A percentile compares a stretch with the other conserved stretches of the same genome.
Conservation (phyloP, 768 basidiomycete genomes). For the Podaxis sp. region DNA sequence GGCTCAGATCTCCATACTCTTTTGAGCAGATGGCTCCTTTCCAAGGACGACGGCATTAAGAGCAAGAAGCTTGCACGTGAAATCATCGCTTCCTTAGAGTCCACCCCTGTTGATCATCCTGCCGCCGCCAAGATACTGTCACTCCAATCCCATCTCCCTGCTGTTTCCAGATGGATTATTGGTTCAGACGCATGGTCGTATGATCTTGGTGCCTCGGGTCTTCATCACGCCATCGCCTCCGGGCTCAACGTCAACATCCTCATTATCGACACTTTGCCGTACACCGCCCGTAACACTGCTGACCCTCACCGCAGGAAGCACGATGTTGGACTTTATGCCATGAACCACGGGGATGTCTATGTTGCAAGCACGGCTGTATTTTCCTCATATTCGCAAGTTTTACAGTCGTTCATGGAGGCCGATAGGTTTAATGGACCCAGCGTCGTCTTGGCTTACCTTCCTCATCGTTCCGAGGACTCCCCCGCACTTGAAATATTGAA, state of each 20-base stretch:
- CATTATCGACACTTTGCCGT: constrained; percentile 90
- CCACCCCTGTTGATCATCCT: constrained; percentile 34
- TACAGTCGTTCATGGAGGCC: constrained; percentile 89
- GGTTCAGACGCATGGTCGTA: constrained; percentile 98
- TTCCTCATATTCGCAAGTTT: constrained; percentile 91
- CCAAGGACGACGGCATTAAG: constrained; percentile 67
- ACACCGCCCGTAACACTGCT: constrained; percentile 67
- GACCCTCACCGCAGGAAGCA: constrained; percentile 85
- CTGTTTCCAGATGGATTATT: constrained; percentile 90
- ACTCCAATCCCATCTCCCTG: constrained; percentile 59
- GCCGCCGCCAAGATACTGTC: constrained; percentile 56
- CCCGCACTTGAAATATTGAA: constrained; percentile 90
- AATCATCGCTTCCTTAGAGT: constrained; percentile 50
- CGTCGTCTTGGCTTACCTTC: constrained; percentile 91
- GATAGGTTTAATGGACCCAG: constrained; percentile 88
- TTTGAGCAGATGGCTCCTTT: constrained; percentile 77
- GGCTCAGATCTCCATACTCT: constrained; percentile 62
- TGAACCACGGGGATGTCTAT: constrained; percentile 97
- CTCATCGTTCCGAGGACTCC: constrained; percentile 74
- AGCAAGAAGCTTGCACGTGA: constrained; percentile 58
- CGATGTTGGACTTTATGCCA: constrained; percentile 95
- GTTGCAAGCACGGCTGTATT: constrained; percentile 96
- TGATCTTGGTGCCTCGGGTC: constrained; percentile 91
- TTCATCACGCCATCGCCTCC: constrained; percentile 93
- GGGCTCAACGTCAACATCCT: constrained; percentile 92